Base-by-base conservation (phyloP, 1,284 basidiomycete genomes). In the Termitomyces sp. region DNA sequence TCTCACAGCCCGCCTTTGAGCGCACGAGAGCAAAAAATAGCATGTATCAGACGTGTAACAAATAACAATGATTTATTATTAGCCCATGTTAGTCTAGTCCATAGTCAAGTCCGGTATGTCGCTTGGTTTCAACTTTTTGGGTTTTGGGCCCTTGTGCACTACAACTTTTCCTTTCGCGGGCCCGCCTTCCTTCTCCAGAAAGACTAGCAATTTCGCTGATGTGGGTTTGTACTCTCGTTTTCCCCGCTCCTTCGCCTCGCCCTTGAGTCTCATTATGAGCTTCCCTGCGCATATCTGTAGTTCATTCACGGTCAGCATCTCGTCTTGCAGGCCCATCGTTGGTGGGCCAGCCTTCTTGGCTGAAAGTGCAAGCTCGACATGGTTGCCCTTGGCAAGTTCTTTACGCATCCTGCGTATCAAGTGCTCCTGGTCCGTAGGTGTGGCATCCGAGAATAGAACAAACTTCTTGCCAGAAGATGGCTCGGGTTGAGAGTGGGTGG, bases 121-220 rank as follows among this genome's bases (percentile, higher is more conserved):
- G 30, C 17, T 17, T 5, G 28, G 6, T 13, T 50, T 54, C 2
- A 38, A 12, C 30, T 55, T 54, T 34, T 56, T 51, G 38, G 38
- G 33, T 36, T 58, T 58, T n/a, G 54, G 54, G 3, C 57, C 57
- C 24, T 51, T 58, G 48, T 51, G 51, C 17, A 56, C 21, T 9
- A 52, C 40, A 3, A 41, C 30, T 38, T 43, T 45, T 1, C 26
- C 52, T 24, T 41, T 56, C 10, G 19, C 19, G 3, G 26, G 5
- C 6, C 19, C 17, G 7, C 45, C 51, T 13, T 33, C 9, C 13
- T 21, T 47, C 33, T 48, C 46, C 28, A 56, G 41, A 31, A 38
- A 52, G 6, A 52, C n/a, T 9, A 3, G 15, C 31, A 56, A 31
- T 48, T 52, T 53, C 3, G 6, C 21, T 2, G 44, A 36, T 2